Evolutionary conservation across 1,139 yeast species (phyloP).

Genomic region (Geotrichum restrictum): DNA sequence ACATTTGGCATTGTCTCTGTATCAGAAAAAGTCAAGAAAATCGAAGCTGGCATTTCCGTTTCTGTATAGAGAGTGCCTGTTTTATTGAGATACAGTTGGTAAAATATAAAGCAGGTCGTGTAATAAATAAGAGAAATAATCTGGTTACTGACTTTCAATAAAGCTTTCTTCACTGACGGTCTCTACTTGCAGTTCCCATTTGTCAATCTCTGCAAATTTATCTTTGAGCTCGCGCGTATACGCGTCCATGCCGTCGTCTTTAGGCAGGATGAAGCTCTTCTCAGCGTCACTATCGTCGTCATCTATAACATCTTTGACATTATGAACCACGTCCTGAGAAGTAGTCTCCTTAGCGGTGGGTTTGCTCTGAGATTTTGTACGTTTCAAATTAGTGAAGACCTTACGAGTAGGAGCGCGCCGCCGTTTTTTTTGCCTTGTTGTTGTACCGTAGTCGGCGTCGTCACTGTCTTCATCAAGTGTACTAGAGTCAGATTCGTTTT

Average conservation of each 20-base stretch:
- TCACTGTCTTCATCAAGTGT: background rate
- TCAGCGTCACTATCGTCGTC: slow-evolving; percentile 3
- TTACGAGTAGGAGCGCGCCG: background rate
- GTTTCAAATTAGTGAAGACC: background rate
- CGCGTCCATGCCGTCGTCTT: slow-evolving; percentile 5
- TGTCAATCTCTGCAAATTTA: slow-evolving; percentile 21
- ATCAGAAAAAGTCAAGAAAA: background rate
- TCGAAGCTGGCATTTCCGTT: background rate
- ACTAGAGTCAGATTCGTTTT: background rate
- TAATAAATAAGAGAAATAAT: slow-evolving; percentile 1
- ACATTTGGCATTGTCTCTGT: slow-evolving; percentile 16
- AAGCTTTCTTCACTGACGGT: slow-evolving; percentile 11
- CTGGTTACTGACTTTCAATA: background rate
- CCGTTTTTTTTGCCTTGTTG: background rate
- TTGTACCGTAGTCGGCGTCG: background rate
- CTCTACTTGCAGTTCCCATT: slow-evolving; percentile 18
- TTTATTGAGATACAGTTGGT: background rate
- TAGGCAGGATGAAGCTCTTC: background rate
- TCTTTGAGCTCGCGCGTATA: slow-evolving; percentile 11
- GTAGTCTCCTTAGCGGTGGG: no score
- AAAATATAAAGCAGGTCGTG: background rate
- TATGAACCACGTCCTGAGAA: no score
- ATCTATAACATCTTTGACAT: no score
- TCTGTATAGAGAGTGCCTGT: background rate
- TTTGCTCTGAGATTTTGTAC: no score